These are phyloP conservation scores for Forsythia viridissima DNA, from an alignment of 257 asterid genomes.

Conservation along the genomic window DNA sequence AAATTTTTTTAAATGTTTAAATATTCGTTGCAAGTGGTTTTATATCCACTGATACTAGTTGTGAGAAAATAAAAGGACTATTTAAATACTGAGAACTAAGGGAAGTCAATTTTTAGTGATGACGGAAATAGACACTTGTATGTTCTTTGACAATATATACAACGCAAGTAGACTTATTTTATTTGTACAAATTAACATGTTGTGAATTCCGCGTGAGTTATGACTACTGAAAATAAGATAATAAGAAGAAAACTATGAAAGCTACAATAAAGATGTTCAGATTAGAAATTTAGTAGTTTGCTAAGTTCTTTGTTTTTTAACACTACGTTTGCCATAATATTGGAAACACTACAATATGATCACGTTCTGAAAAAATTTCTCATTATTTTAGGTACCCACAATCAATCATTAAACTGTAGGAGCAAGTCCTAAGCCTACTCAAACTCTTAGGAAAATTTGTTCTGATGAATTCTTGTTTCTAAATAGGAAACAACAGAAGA, in stretches of 20 bases:
- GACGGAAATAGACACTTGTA: neutral
- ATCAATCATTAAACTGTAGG: slow-evolving; percentile 59
- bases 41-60: neutral
- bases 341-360: neutral
- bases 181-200: no score
- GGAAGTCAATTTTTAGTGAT: neutral
- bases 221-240: no score
- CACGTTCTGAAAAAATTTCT: neutral
- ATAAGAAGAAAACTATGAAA: no score
- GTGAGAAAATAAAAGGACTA: neutral
- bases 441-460: slow-evolving; percentile 47
- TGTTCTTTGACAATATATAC: neutral
- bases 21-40: neutral
- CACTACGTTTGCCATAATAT: neutral
- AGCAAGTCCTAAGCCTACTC: slow-evolving; percentile 41
- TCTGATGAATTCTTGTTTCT: slow-evolving; percentile 54
- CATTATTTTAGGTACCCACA: slow-evolving; percentile 46
- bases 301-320: neutral
- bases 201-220: no score
- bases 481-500: slow-evolving; percentile 41
- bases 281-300: neutral
- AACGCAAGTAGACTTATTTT: neutral
- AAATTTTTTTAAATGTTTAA: no score
- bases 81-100: neutral
- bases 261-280: neutral